Conservation (phyloP, 176 grass and related monocot genomes). For the Zoysia japonica region DNA sequence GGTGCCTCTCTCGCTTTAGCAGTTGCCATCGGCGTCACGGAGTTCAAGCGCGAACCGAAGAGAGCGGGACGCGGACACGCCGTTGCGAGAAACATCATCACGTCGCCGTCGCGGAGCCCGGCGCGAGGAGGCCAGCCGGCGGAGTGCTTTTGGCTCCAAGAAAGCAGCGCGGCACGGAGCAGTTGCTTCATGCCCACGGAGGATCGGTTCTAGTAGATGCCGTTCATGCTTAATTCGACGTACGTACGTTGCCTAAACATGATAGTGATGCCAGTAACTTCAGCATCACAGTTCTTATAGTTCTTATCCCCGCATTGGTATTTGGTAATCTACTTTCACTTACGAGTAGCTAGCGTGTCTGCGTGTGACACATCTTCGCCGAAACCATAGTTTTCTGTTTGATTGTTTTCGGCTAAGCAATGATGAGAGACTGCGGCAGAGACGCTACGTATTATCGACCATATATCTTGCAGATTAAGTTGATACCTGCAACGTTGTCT, state of each 20-base stretch:
- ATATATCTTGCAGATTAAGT: background rate
- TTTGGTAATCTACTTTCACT: no score
- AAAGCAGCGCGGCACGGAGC: background rate
- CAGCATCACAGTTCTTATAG: background rate
- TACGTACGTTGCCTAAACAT: background rate
- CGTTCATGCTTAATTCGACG: background rate
- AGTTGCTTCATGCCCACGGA: slow-evolving; percentile 35
- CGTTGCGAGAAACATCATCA: background rate
- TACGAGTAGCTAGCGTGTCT: no score
- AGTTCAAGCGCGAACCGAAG: background rate
- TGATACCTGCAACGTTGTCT: background rate
- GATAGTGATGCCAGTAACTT: background rate
- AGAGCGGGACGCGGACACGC: background rate
- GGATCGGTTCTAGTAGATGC: slow-evolving; percentile 13
- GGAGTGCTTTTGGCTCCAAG: background rate
- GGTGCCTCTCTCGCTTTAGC: slow-evolving; percentile 21
- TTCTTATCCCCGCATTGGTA: no score
- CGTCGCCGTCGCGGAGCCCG: slow-evolving; percentile 12
- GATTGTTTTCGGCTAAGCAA: background rate
- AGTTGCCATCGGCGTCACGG: slow-evolving; percentile 21
- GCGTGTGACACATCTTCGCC: no score
- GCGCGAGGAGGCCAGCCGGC: background rate
- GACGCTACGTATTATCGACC: background rate
- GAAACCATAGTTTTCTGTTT: background rate
- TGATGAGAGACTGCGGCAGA: background rate